Conservation (phyloP, 306 rosid species). For the Cucurbita pepo region DNA sequence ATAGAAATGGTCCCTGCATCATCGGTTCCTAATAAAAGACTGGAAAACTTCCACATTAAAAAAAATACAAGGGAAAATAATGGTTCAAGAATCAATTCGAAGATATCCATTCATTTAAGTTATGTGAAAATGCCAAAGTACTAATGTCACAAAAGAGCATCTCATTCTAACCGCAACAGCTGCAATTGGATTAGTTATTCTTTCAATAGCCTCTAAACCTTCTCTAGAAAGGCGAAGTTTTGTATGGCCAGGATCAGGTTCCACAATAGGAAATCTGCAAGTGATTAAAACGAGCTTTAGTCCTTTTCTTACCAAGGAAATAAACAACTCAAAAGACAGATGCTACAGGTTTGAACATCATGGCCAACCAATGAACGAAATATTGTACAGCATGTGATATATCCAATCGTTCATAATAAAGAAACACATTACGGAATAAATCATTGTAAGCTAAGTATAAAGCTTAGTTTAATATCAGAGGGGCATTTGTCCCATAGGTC, state of each 20-base stretch:
- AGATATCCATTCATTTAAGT: not conserved
- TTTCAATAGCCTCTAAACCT: conserved; percentile 76
- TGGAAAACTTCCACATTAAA: not conserved
- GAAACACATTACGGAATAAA: not conserved
- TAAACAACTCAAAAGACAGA: not conserved
- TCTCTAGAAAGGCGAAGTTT: conserved; percentile 81
- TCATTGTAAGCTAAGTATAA: not conserved
- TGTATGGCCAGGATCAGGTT: conserved; percentile 86
- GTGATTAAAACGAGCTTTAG: conserved; percentile 15
- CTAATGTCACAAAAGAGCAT: not conserved
- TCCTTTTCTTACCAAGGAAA: not conserved
- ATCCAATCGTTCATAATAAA: not conserved
- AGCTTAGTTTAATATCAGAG: not conserved
- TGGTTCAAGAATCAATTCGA: not conserved
- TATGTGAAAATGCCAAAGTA: not conserved
- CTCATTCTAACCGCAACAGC: conserved; percentile 66
- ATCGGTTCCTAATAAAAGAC: not conserved
- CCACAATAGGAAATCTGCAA: conserved; percentile 76
- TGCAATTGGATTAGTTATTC: conserved; percentile 72
- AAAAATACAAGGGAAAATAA: not conserved
- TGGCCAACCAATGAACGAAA: not conserved
- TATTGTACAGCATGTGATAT: not conserved
- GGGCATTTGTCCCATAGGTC: not conserved
- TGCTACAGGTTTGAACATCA: not conserved
- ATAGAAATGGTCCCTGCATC: not conserved